Percentiles rank a stretch among this genome's conserved stretches.
These are phyloP conservation scores for Brassica rapa DNA, from an alignment of 345 rosid genomes.

Conservation along the genomic window DNA sequence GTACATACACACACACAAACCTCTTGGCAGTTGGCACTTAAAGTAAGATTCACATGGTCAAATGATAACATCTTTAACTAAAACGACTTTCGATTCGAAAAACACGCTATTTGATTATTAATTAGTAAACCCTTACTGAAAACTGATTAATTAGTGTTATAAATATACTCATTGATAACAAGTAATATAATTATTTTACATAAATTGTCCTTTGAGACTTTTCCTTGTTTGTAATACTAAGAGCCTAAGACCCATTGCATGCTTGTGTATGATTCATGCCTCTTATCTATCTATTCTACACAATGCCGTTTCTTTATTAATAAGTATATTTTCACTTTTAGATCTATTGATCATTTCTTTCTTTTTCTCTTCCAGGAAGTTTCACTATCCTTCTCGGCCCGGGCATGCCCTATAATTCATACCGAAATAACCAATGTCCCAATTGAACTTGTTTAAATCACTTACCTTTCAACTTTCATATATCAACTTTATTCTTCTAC, in stretches of 20 bases:
- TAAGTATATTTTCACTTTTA: not conserved
- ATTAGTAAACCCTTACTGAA: not conserved
- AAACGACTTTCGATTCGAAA: constrained; percentile 30
- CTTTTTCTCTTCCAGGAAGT: not conserved
- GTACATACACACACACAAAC: constrained; percentile 20
- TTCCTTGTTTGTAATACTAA: not conserved
- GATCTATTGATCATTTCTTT: constrained; percentile 3
- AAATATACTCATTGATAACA: not conserved
- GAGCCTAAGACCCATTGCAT: constrained; percentile 9
- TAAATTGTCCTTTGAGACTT: not conserved
- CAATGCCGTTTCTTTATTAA: not conserved
- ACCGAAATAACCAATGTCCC: not conserved
- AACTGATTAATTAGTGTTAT: constrained; percentile 6
- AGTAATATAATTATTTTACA: not conserved
- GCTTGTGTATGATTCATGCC: constrained; percentile 28
- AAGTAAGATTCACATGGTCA: constrained; percentile 50
- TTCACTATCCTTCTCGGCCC: not conserved
- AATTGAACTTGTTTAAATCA: constrained; percentile 4
- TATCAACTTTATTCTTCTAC: not conserved
- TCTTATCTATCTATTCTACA: not conserved
- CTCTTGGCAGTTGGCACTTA: constrained; percentile 37
- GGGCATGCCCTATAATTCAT: not conserved
- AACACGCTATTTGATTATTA: constrained; percentile 15
- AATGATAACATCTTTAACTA: constrained; percentile 49
- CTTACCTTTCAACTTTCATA: constrained; percentile 1